Evolutionary conservation across 2,329 filamentous ascomycete species (phyloP).

Genomic region (Hypoxylon sp.): DNA sequence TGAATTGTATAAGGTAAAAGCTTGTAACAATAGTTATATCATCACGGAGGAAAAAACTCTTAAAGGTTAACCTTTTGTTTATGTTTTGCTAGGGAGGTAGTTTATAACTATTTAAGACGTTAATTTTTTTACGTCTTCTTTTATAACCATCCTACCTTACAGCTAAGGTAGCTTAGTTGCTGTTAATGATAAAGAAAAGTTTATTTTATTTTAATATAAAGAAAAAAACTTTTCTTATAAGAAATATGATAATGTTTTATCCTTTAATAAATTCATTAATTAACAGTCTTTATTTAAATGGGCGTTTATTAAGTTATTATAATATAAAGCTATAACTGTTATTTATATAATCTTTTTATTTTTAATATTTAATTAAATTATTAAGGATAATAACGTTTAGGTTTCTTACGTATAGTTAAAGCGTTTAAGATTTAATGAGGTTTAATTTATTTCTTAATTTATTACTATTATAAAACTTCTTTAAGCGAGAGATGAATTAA

Average conservation of each 20-base stretch:
- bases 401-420: no score
- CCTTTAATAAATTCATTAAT: not conserved
- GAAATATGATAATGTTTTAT: not conserved
- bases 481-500: no score
- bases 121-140: not conserved
- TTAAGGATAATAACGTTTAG: not conserved
- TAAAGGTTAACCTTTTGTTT: not conserved
- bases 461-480: no score
- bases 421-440: no score
- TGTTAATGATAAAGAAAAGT: not conserved
- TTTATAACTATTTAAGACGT: no score
- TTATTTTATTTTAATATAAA: not conserved
- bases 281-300: not conserved
- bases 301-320: not conserved
- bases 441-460: no score
- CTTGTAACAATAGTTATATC: not conserved
- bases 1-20: not conserved
- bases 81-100: not conserved
- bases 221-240: not conserved
- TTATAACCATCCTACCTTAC: not conserved
- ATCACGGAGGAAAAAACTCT: not conserved
- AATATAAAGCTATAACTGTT: no score
- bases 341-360: not conserved
- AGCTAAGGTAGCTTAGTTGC: not conserved
- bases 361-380: not conserved